Percentiles rank a stretch among this genome's conserved stretches.
Evolutionary conservation across 2,329 filamentous ascomycete genomes (phyloP).

Genomic region (Teratosphaeria zuluensis): DNA sequence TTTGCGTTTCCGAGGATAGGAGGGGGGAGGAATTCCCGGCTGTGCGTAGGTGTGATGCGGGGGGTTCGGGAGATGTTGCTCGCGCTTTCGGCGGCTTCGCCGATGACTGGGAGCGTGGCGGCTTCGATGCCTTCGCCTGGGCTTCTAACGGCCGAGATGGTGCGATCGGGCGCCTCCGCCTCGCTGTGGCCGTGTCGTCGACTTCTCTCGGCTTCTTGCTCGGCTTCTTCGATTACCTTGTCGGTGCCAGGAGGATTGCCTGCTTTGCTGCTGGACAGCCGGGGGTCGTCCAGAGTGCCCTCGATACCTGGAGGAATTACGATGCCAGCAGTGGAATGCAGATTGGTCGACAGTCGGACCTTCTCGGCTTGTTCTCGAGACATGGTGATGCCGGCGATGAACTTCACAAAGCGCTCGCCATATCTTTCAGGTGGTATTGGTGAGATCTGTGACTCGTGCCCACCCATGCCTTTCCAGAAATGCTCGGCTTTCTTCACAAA

Average conservation of each 20-base stretch:
- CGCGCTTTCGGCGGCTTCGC: constrained; percentile 73
- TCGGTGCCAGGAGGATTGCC: constrained; percentile 37
- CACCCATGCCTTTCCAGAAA: constrained; percentile 88
- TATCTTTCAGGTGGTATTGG: constrained; percentile 84
- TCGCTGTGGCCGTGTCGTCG: constrained; percentile 38
- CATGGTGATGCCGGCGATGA: constrained; percentile 85
- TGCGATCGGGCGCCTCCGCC: constrained; percentile 53
- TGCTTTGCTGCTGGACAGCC: constrained; percentile 30
- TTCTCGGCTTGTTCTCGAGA: constrained; percentile 70
- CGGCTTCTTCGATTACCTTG: constrained; percentile 48
- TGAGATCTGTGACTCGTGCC: constrained; percentile 79
- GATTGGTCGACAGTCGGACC: constrained; percentile 15
- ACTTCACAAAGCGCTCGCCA: constrained; percentile 86
- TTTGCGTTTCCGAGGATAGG: constrained; percentile 17
- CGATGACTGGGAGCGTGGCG: constrained; percentile 68
- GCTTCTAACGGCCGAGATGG: constrained; percentile 49
- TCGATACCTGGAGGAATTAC: constrained; percentile 14
- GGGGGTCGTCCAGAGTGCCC: constrained; percentile 26
- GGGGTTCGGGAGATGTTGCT: constrained; percentile 38
- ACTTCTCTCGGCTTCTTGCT: constrained; percentile 53
- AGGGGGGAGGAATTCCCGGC: constrained; percentile 12
- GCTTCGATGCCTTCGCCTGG: constrained; percentile 46
- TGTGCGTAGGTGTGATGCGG: constrained; percentile 10
- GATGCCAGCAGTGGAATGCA: constrained; percentile 15
- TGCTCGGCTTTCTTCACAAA: constrained; percentile 91